Percentiles rank a stretch among this genome's conserved stretches.
Evolutionary conservation across 2,329 filamentous ascomycete species (phyloP).

Genomic region (Aspergillus floridensis): DNA sequence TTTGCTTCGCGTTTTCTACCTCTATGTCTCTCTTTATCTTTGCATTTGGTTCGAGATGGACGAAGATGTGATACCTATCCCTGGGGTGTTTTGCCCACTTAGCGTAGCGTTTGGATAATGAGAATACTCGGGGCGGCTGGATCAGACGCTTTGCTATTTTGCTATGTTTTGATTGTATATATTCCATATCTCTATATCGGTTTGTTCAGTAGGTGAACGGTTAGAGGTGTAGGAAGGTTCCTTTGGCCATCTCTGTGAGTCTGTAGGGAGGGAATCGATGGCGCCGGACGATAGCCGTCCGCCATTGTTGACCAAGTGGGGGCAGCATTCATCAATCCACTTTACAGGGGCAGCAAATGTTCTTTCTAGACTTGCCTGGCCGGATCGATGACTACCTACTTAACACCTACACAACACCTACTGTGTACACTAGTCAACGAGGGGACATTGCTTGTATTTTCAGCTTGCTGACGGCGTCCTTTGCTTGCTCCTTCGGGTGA

Average conservation of each 20-base stretch:
- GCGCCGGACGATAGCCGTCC: not conserved
- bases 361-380: not conserved
- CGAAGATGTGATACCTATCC: slow-evolving; percentile 6
- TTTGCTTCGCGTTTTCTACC: not conserved
- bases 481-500: too few species aligned
- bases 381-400: not conserved
- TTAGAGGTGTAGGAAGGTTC: not conserved
- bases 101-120: slow-evolving; percentile 8
- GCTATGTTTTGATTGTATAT: not conserved
- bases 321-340: not conserved
- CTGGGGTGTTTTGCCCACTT: not conserved
- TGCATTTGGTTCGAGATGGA: not conserved
- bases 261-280: not conserved
- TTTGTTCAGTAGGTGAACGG: too few species aligned
- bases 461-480: too few species aligned
- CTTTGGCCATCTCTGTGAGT: too few species aligned
- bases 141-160: not conserved
- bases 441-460: not conserved
- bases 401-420: too few species aligned
- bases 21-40: not conserved
- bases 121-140: not conserved
- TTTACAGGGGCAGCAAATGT: not conserved
- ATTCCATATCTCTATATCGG: not conserved
- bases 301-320: not conserved
- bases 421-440: not conserved